Evolutionary conservation across 768 basidiomycete genomes (phyloP).

Genomic region (Pulveroboletus frians): DNA sequence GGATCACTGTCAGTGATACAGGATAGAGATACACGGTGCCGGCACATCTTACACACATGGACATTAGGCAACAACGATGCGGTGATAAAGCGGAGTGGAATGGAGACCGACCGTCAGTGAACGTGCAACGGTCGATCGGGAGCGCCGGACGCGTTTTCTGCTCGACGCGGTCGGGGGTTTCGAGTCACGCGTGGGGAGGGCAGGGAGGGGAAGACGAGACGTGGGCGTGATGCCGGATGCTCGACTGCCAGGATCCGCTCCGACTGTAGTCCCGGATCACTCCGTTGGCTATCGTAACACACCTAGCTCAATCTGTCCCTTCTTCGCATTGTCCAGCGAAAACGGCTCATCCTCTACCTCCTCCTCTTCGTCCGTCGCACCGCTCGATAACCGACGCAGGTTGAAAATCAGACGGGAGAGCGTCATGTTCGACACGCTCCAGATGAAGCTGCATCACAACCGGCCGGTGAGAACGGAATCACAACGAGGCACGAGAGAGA

Average conservation of each 20-base stretch:
- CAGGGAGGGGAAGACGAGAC: background rate
- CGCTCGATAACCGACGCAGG: constrained; percentile 20
- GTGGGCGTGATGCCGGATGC: too few relatives aligned
- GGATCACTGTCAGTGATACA: background rate
- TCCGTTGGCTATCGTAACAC: background rate
- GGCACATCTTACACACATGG: too few relatives aligned
- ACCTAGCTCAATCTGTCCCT: background rate
- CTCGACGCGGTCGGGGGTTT: too few relatives aligned
- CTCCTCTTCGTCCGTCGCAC: background rate
- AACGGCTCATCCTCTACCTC: background rate
- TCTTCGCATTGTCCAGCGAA: background rate
- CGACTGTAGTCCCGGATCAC: background rate
- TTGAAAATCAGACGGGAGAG: constrained; percentile 33
- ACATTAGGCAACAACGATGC: too few relatives aligned
- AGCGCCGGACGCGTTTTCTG: background rate
- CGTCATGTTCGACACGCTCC: constrained; percentile 32
- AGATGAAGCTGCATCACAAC: constrained; percentile 28
- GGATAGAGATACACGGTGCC: background rate
- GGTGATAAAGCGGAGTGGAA: background rate
- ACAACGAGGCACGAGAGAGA: background rate
- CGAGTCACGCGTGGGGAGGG: background rate
- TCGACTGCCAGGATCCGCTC: too few relatives aligned
- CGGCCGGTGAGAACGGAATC: background rate
- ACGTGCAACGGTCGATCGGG: too few relatives aligned
- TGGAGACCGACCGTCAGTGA: too few relatives aligned